phyloP scores from a whole-genome alignment of 306 rosid species.

The Cucurbita maxima region DNA sequence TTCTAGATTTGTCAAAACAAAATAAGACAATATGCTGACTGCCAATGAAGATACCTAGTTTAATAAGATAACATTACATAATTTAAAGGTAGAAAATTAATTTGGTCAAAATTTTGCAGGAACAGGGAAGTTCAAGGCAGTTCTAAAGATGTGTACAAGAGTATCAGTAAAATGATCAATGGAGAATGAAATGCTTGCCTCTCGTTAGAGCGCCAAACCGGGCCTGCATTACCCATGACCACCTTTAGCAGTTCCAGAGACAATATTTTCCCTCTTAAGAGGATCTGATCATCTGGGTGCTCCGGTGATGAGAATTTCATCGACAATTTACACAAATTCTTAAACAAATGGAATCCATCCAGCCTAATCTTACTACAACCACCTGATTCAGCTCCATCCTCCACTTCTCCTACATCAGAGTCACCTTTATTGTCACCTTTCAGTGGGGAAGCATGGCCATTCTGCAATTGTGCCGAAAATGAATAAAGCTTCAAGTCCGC shows the following conservation, averaged over 20 bases:
- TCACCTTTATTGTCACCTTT: slow-evolving; percentile 16
- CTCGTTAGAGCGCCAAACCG: slow-evolving; percentile 70
- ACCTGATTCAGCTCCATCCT: not conserved
- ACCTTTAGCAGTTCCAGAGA: slow-evolving; percentile 97
- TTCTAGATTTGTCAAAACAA: not conserved
- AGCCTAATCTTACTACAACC: slow-evolving; percentile 74
- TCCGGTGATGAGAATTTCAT: slow-evolving; percentile 91
- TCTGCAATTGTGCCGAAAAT: slow-evolving; percentile 15
- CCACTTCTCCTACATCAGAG: slow-evolving; percentile 17
- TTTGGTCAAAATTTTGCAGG: not conserved
- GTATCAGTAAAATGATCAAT: not conserved
- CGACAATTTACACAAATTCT: slow-evolving; percentile 82
- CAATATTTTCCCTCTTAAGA: slow-evolving; percentile 81
- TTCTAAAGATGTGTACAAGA: not conserved
- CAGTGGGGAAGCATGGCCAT: slow-evolving; percentile 13
- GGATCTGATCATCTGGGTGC: slow-evolving; percentile 83
- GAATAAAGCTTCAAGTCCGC: slow-evolving; percentile 13
- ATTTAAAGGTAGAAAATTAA: not conserved
- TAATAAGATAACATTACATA: not conserved
- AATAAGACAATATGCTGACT: not conserved
- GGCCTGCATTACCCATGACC: slow-evolving; percentile 66
- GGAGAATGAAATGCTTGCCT: slow-evolving; percentile 39
- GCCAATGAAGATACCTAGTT: not conserved
- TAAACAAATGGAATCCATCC: slow-evolving; percentile 86
- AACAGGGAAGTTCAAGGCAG: not conserved